Percentiles rank a stretch among this genome's conserved stretches.
These are phyloP conservation scores for Euphorbia lathyris DNA, from an alignment of 345 rosid species.

Conservation along the genomic window DNA sequence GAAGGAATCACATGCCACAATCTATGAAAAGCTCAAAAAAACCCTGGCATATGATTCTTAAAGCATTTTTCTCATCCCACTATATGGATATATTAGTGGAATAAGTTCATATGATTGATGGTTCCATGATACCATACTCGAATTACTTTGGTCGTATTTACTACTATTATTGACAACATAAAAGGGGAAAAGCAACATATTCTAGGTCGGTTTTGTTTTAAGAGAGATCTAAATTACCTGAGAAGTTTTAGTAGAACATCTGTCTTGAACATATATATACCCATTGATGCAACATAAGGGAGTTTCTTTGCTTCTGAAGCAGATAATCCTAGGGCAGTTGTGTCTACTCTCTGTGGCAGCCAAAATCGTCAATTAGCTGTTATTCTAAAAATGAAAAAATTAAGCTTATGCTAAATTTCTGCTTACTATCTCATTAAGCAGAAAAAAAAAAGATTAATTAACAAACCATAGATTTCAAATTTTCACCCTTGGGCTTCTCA, in stretches of 20 bases:
- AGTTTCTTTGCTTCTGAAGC: slow-evolving; percentile 47
- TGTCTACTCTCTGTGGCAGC: slow-evolving; percentile 57
- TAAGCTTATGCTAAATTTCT: not conserved
- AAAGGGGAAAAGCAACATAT: slow-evolving; percentile 1
- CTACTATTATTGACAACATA: not conserved
- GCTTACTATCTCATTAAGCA: not conserved
- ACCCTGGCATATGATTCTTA: not conserved
- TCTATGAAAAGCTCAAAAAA: not conserved
- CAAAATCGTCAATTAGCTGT: slow-evolving; percentile 5
- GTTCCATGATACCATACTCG: not conserved
- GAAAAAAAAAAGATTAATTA: slow-evolving; percentile 5
- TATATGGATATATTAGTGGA: not conserved
- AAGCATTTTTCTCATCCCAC: not conserved
- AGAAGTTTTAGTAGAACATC: slow-evolving; percentile 66
- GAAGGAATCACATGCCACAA: not conserved
- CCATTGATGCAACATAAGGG: slow-evolving; percentile 89
- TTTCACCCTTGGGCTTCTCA: slow-evolving; percentile 70
- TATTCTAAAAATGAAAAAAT: slow-evolving; percentile 4
- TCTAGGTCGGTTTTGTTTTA: not conserved
- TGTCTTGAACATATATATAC: slow-evolving; percentile 72
- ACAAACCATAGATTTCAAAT: slow-evolving; percentile 68
- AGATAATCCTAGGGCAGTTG: slow-evolving; percentile 57
- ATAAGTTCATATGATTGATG: not conserved
- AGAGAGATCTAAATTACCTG: slow-evolving; percentile 27
- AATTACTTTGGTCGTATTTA: not conserved